A percentile compares a stretch with the other conserved stretches of the same genome.
Evolutionary conservation across 192 early-diverging fungal species (phyloP).

Genomic region (Coemansia sp.): DNA sequence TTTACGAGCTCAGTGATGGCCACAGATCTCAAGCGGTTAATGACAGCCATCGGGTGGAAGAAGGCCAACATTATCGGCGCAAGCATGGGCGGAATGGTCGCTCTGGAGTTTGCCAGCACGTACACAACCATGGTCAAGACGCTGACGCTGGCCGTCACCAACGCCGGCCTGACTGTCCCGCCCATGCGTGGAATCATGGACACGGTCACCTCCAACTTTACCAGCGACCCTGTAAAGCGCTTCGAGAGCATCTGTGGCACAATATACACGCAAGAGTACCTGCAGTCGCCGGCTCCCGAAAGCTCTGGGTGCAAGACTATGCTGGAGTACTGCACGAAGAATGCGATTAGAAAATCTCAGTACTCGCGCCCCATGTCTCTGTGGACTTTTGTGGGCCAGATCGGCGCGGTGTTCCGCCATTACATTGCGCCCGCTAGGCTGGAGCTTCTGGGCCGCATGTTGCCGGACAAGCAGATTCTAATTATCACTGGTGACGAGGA

Average conservation of each 20-base stretch:
- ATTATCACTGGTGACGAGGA: conserved; percentile 47
- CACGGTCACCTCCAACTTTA: conserved; percentile 30
- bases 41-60: conserved; percentile 69
- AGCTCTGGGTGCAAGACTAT: conserved; percentile 30
- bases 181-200: conserved; percentile 35
- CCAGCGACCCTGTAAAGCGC: conserved; percentile 29
- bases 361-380: conserved; percentile 47
- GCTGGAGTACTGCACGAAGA: conserved; percentile 34
- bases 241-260: conserved; percentile 41
- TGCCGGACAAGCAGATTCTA: conserved; percentile 44
- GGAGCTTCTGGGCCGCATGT: conserved; percentile 17
- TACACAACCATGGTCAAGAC: conserved; percentile 58
- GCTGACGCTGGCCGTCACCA: conserved; percentile 39
- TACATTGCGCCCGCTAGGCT: conserved; percentile 40
- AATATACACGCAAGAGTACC: conserved; percentile 34
- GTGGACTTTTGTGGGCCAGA: conserved; percentile 32
- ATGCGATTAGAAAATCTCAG: conserved; percentile 30
- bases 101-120: conserved; percentile 63
- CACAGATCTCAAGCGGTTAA: conserved; percentile 63
- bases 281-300: conserved; percentile 33
- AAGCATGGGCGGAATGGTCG: conserved; percentile 88
- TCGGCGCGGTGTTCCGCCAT: conserved; percentile 44
- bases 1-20: conserved; percentile 34
- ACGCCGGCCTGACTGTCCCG: conserved; percentile 39
- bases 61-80: conserved; percentile 72